Evolutionary conservation across 306 rosid genomes (phyloP).

Genomic region (Dryas alaskensis): DNA sequence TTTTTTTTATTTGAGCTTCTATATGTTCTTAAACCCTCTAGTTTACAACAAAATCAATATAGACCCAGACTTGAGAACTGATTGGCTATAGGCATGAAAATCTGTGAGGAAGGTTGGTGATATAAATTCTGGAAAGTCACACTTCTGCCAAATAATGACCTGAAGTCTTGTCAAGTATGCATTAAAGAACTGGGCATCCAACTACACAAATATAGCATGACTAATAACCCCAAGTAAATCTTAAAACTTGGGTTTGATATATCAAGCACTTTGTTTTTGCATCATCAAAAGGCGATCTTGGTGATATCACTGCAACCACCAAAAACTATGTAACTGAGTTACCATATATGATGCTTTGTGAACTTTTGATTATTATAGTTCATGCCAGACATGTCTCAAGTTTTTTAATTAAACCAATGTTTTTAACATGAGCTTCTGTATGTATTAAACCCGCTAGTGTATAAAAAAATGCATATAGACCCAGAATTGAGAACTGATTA

Average conservation of each 20-base stretch:
- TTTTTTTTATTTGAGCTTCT: not conserved
- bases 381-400: not conserved
- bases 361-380: not conserved
- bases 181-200: not conserved
- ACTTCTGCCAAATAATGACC: not conserved
- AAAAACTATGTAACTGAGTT: slow-evolving; percentile 40
- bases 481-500: not conserved
- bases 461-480: not conserved
- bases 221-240: slow-evolving; percentile 60
- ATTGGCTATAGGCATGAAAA: slow-evolving; percentile 7
- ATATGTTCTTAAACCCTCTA: not conserved
- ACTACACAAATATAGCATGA: slow-evolving; percentile 38
- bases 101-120: not conserved
- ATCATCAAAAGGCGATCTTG: slow-evolving; percentile 42
- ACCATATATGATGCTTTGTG: slow-evolving; percentile 43
- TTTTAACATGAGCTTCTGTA: not conserved
- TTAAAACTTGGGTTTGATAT: slow-evolving; percentile 68
- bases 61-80: slow-evolving; percentile 6
- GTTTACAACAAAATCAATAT: not conserved
- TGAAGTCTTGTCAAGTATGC: slow-evolving; percentile 1
- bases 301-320: slow-evolving; percentile 65
- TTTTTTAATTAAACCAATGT: not conserved
- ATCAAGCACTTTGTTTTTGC: slow-evolving; percentile 60
- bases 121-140: not conserved
- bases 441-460: not conserved